phyloP scores from a whole-genome alignment of 805 yeast species.

The Saccharomycopsis selenospora region DNA sequence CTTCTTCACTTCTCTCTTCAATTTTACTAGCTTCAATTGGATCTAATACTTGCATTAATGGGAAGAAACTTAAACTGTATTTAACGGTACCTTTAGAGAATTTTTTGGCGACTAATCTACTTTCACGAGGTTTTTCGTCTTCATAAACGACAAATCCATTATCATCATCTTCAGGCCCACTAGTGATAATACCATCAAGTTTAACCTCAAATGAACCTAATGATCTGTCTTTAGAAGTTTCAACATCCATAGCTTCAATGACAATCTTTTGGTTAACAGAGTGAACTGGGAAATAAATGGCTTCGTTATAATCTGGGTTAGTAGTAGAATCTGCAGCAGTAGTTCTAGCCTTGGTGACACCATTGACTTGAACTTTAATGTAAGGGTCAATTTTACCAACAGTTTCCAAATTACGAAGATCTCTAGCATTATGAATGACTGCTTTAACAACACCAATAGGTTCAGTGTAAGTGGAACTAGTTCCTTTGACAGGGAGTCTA shows the following conservation, averaged over 20 bases:
- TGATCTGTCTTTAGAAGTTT: slow-evolving; percentile 71
- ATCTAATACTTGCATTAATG: slow-evolving; percentile 69
- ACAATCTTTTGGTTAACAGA: slow-evolving; percentile 77
- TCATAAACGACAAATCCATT: slow-evolving; percentile 52
- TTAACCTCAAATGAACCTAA: slow-evolving; percentile 76
- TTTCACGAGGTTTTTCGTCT: slow-evolving; percentile 49
- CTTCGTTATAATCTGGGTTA: slow-evolving; percentile 81
- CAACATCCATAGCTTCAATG: slow-evolving; percentile 86
- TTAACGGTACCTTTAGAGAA: slow-evolving; percentile 76
- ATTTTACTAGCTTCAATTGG: slow-evolving; percentile 64
- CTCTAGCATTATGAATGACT: slow-evolving; percentile 59
- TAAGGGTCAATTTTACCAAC: slow-evolving; percentile 93
- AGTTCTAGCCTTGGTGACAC: slow-evolving; percentile 72
- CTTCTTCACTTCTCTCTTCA: slow-evolving; percentile 35
- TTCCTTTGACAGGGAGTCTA: slow-evolving; percentile 54
- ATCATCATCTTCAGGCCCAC: slow-evolving; percentile 51
- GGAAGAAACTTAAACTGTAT: slow-evolving; percentile 76
- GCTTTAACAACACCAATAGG: slow-evolving; percentile 91
- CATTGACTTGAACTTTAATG: slow-evolving; percentile 70
- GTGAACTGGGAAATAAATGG: slow-evolving; percentile 73
- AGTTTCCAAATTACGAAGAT: slow-evolving; percentile 75
- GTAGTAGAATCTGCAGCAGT: slow-evolving; percentile 55
- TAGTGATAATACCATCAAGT: slow-evolving; percentile 58
- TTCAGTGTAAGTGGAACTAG: slow-evolving; percentile 77
- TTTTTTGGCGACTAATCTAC: slow-evolving; percentile 61